Conservation (phyloP, 768 basidiomycete species). For the Lactarius evosmus region DNA sequence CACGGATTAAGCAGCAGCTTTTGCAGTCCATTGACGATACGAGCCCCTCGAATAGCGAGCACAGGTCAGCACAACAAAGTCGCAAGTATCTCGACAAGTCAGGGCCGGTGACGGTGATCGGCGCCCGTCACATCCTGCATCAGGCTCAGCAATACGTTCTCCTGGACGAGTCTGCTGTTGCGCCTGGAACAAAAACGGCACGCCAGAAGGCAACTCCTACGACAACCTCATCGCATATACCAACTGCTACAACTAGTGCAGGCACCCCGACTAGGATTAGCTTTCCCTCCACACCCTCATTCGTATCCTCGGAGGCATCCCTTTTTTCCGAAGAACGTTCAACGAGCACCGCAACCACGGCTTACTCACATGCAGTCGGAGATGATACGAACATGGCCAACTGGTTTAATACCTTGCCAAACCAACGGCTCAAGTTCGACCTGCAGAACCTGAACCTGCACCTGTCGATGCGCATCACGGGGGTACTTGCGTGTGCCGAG, state of each 20-base stretch:
- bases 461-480: constrained; percentile 56
- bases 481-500: constrained; percentile 68
- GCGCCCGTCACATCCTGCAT: constrained; percentile 16
- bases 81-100: background rate
- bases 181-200: constrained; percentile 39
- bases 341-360: background rate
- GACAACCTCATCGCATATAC: constrained; percentile 1
- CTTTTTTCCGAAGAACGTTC: background rate
- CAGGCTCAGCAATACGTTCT: constrained; percentile 44
- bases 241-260: background rate
- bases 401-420: constrained; percentile 46
- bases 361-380: background rate
- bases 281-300: constrained; percentile 6
- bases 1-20: background rate
- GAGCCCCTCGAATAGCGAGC: background rate
- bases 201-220: constrained; percentile 17
- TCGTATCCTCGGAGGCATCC: background rate
- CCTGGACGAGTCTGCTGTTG: constrained; percentile 41
- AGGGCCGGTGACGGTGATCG: constrained; percentile 6
- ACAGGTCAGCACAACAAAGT: background rate
- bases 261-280: constrained; percentile 1
- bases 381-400: background rate
- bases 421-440: constrained; percentile 53
- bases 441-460: constrained; percentile 58
- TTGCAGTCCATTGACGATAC: background rate